Base-by-base conservation (phyloP, 2,329 filamentous ascomycete species). In the Ilyonectria destructans region DNA sequence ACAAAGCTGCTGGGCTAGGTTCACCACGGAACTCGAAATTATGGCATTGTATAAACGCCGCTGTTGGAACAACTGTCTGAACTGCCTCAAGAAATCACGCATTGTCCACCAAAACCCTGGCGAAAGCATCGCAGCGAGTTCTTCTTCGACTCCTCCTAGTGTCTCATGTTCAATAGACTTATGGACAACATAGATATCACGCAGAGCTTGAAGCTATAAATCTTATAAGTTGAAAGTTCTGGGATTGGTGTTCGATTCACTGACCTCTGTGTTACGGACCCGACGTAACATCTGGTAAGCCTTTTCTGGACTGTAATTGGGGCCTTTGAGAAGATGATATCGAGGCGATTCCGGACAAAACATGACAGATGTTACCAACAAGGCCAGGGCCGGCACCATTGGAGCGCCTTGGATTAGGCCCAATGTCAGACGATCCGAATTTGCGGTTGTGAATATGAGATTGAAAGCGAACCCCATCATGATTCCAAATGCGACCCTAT, bases 261-360 rank as follows among this genome's bases (percentile, higher is more conserved):
- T 26, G 58, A 77, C 67, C 72, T 83, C 75, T 1, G 81, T 83
- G 52, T 81, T 80, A 29, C 82, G 77, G 5, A 84, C 73, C n/a
- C 70, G 77, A 6, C 70, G 69, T 21, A 84, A 70, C 17, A 81
- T 78, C 0, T 70, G 51, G n/a, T 79, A 84, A 0, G 82, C 82
- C 56, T 79, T 79, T 54, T 78, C 71, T 0, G 81, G 80, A 35
- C 78, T 75, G 52, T 81, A 82, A 45, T 80, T 80, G 3, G 79
- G 76, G 6, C 80, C 80, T 19, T 76, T 78, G n/a, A 81, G 77
- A 72, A 84, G 79, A 63, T 83, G 81, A 58, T 82, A 85, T 0
- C 82, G 79, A 3, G 83, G 83, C 13, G 81, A 83, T 58, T 84
- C 82, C 7, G 82, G 81, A 35, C 82, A 84, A 59, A 83, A 81